Evolutionary conservation across 257 asterid genomes (phyloP).

Genomic region (Plantago major): DNA sequence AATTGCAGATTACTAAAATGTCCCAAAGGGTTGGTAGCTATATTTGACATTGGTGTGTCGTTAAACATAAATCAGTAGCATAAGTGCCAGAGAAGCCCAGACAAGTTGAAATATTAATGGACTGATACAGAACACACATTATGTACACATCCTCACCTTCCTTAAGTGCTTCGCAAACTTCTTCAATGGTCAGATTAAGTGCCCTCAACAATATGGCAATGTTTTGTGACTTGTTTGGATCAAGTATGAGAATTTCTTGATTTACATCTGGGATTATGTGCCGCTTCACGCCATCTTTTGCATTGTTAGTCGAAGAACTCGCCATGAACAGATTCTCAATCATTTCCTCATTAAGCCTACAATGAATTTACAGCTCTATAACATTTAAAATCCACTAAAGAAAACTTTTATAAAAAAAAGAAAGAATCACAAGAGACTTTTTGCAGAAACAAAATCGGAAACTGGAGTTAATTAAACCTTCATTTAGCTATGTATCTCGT

Average conservation of each 20-base stretch:
- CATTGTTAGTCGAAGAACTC: slow-evolving; percentile 37
- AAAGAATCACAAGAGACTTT: too few relatives aligned
- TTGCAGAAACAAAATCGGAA: too few relatives aligned
- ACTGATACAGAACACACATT: not conserved
- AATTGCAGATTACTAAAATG: too few relatives aligned
- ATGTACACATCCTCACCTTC: slow-evolving; percentile 52
- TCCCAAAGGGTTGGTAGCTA: too few relatives aligned
- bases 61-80: not conserved
- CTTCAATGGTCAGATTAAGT: slow-evolving; percentile 59
- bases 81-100: not conserved
- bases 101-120: not conserved
- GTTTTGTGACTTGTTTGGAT: slow-evolving; percentile 78
- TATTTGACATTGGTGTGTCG: too few relatives aligned
- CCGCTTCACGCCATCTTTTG: slow-evolving; percentile 38
- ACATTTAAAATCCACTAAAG: too few relatives aligned
- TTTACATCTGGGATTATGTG: slow-evolving; percentile 18
- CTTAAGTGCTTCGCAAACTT: slow-evolving; percentile 75
- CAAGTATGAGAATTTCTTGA: slow-evolving; percentile 60
- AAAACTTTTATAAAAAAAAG: too few relatives aligned
- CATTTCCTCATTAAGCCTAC: slow-evolving; percentile 84
- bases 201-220: slow-evolving; percentile 69
- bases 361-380: slow-evolving; percentile 14
- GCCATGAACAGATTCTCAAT: slow-evolving; percentile 58
- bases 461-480: too few relatives aligned
- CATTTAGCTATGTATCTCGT: too few relatives aligned